These are phyloP conservation scores for Leccinum subgranulosum DNA, from an alignment of 768 basidiomycete genomes.

Conservation along the genomic window DNA sequence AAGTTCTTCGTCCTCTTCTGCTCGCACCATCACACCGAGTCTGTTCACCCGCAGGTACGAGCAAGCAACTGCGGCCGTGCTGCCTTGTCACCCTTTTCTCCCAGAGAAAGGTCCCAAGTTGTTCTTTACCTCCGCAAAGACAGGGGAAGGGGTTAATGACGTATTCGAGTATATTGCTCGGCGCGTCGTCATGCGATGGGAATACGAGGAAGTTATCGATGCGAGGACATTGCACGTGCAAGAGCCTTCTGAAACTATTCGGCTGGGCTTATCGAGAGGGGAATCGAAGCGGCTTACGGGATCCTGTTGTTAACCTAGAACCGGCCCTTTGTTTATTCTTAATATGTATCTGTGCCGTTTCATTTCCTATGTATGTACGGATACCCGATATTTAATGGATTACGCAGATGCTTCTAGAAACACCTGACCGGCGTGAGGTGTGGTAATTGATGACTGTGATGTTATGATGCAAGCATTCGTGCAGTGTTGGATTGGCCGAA, in stretches of 20 bases:
- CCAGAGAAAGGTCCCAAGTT: constrained; percentile 58
- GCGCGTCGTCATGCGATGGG: constrained; percentile 61
- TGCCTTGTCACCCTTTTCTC: constrained; percentile 11
- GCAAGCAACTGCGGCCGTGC: constrained; percentile 13
- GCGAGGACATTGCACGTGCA: constrained; percentile 39
- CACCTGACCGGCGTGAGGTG: too few species aligned
- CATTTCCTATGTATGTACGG: not conserved
- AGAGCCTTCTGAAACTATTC: constrained; percentile 39
- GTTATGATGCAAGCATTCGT: not conserved
- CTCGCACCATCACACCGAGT: constrained; percentile 59
- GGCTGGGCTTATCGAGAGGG: constrained; percentile 25
- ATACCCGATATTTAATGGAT: not conserved
- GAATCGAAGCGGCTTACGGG: constrained; percentile 8
- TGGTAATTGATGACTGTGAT: too few species aligned
- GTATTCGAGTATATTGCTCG: constrained; percentile 76
- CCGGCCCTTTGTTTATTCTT: constrained; percentile 24
- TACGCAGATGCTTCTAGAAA: not conserved
- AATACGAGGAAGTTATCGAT: constrained; percentile 60
- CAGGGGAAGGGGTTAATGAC: constrained; percentile 64
- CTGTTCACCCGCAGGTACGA: constrained; percentile 40
- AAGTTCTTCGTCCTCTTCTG: constrained; percentile 34
- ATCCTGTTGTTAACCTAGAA: constrained; percentile 18
- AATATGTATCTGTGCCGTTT: constrained; percentile 11
- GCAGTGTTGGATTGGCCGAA: not conserved
- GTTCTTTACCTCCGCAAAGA: constrained; percentile 78